Percentiles rank a stretch among this genome's conserved stretches.
phyloP scores from a whole-genome alignment of 2,329 filamentous ascomycete species.

The Monosporascus sp. region DNA sequence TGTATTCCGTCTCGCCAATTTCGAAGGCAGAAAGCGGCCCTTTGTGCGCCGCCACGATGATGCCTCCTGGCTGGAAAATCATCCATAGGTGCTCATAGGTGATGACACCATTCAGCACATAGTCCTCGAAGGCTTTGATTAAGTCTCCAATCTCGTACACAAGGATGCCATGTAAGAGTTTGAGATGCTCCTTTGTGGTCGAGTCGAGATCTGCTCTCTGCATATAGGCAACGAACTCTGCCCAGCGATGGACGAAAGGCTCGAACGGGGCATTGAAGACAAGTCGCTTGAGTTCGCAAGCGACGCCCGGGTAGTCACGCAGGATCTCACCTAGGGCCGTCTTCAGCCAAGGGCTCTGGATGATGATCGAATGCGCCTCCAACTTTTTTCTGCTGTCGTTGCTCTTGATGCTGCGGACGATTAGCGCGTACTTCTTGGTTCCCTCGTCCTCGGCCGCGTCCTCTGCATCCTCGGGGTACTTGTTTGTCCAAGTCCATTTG shows the following conservation, averaged over 20 bases:
- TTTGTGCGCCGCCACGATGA: constrained; percentile 33
- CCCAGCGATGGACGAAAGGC: constrained; percentile 63
- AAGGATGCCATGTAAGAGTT: constrained; percentile 42
- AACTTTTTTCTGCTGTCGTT: constrained; percentile 56
- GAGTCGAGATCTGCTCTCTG: constrained; percentile 36
- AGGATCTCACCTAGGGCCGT: constrained; percentile 49
- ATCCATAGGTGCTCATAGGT: constrained; percentile 49
- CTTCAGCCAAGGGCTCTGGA: constrained; percentile 59
- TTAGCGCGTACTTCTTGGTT: constrained; percentile 55
- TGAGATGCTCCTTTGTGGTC: constrained; percentile 40
- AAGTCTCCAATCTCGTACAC: constrained; percentile 45
- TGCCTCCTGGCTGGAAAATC: constrained; percentile 44
- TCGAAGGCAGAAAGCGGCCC: constrained; percentile 35
- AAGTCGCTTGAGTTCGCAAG: constrained; percentile 52
- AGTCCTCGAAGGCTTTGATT: constrained; percentile 46
- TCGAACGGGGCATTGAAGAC: constrained; percentile 57
- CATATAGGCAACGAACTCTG: constrained; percentile 36
- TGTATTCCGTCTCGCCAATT: constrained; percentile 33
- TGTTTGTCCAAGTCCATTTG: constrained; percentile 49
- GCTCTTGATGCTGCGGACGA: constrained; percentile 54
- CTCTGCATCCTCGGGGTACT: constrained; percentile 48
- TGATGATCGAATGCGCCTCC: constrained; percentile 55
- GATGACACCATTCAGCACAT: constrained; percentile 47
- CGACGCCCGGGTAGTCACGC: constrained; percentile 54
- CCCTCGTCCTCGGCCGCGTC: constrained; percentile 56